A percentile compares a stretch with the other conserved stretches of the same genome.
Conservation (phyloP, 768 basidiomycete genomes). For the Paxillus involutus region DNA sequence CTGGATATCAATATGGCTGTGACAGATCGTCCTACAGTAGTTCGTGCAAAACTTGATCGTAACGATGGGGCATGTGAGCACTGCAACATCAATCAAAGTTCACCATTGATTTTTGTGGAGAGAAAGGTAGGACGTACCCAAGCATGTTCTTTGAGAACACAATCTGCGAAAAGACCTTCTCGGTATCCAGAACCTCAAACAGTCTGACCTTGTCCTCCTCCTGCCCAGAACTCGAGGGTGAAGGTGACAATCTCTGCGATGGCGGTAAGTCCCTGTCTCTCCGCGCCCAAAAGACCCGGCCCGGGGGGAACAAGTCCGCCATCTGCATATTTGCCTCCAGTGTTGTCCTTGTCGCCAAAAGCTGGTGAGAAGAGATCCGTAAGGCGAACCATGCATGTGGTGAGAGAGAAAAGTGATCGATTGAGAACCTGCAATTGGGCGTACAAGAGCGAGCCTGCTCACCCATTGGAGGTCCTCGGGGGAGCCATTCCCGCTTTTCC, state of each 20-base stretch:
- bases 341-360: conserved; percentile 78
- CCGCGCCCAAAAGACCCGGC: conserved; percentile 77
- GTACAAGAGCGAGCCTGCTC: conserved; percentile 25
- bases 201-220: conserved; percentile 61
- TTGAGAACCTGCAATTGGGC: neutral
- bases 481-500: conserved; percentile 61
- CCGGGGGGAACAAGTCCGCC: conserved; percentile 72
- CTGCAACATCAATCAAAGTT: conserved; percentile 31
- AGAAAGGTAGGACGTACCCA: conserved; percentile 44
- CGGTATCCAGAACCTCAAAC: conserved; percentile 76
- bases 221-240: conserved; percentile 6
- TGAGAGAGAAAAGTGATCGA: neutral
- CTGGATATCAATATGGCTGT: neutral
- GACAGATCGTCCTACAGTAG: conserved; percentile 41
- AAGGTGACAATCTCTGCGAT: conserved; percentile 30
- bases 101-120: neutral
- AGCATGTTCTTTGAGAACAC: conserved; percentile 84
- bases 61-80: conserved; percentile 79
- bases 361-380: conserved; percentile 40
- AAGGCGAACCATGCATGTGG: neutral
- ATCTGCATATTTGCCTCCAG: conserved; percentile 83
- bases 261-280: conserved; percentile 70
- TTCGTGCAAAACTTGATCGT: conserved; percentile 74
- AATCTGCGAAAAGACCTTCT: conserved; percentile 77
- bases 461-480: conserved; percentile 54